These are phyloP conservation scores for Sclerotinia minor DNA, from an alignment of 2,329 filamentous ascomycete genomes.

Conservation along the genomic window DNA sequence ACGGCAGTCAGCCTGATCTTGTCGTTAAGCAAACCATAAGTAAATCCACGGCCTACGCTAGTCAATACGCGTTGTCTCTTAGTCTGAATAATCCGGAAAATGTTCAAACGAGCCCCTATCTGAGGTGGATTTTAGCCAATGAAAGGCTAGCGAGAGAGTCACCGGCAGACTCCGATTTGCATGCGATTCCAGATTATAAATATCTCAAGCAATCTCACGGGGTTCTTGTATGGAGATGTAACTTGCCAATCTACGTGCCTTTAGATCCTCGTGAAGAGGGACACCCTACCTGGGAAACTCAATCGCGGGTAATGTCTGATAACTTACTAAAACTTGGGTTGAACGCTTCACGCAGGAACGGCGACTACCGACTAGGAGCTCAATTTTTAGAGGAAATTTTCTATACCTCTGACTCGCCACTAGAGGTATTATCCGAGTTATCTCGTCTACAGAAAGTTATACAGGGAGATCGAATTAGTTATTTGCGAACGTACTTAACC, in stretches of 20 bases:
- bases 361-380: neutral
- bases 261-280: neutral
- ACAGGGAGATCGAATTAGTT: neutral
- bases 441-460: neutral
- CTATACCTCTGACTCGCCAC: neutral
- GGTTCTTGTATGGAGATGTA: neutral
- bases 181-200: neutral
- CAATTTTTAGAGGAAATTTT: neutral
- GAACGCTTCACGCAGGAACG: neutral
- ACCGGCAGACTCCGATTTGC: neutral
- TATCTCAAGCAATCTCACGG: neutral
- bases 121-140: neutral
- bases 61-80: neutral
- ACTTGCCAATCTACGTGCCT: neutral
- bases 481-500: neutral
- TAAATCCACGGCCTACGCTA: neutral
- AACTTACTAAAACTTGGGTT: neutral
- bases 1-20: neutral
- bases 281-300: neutral
- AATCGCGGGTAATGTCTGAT: neutral
- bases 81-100: neutral
- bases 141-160: slow-evolving; percentile 1
- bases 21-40: neutral
- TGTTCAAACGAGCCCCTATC: slow-evolving; percentile 5
- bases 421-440: neutral